Evolutionary conservation across 2,329 filamentous ascomycete species (phyloP).

Genomic region (Colletotrichum lindemuthianum): DNA sequence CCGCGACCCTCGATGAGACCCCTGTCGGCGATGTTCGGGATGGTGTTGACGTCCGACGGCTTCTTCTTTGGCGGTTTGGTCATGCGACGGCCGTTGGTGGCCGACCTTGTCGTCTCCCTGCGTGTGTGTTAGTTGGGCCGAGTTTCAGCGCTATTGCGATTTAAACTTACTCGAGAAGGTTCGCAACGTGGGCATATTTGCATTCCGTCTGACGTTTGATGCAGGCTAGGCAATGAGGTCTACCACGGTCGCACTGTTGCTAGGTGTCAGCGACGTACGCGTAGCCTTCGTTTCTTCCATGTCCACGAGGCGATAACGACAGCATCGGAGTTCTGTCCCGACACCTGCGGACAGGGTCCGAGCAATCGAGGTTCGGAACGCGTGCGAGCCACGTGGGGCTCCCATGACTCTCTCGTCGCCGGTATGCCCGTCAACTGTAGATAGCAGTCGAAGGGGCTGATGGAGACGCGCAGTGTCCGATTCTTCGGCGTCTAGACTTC

Average conservation of each 20-base stretch:
- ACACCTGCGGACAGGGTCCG: not conserved
- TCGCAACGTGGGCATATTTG: conserved; percentile 79
- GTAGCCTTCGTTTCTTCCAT: no score
- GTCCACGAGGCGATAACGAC: no score
- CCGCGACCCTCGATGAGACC: conserved; percentile 57
- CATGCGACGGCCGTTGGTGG: conserved; percentile 64
- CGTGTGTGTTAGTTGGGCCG: conserved; percentile 11
- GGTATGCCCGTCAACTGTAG: not conserved
- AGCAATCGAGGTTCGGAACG: not conserved
- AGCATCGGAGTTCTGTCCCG: no score
- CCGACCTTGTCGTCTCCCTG: conserved; percentile 67
- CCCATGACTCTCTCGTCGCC: not conserved
- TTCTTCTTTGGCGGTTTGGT: conserved; percentile 68
- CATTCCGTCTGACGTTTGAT: conserved; percentile 82
- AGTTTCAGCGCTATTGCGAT: not conserved
- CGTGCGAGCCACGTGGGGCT: conserved; percentile 4
- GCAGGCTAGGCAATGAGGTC: conserved; percentile 75
- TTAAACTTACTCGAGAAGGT: conserved; percentile 75
- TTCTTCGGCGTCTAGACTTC: not conserved
- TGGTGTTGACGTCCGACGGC: conserved; percentile 49
- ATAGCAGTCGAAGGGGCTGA: not conserved
- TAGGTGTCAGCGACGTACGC: no score
- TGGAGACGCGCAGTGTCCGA: no score
- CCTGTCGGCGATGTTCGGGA: conserved; percentile 67
- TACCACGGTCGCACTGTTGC: conserved; percentile 75